Evolutionary conservation across 2,329 filamentous ascomycete species (phyloP).

Genomic region (Cytospora piceicola): DNA sequence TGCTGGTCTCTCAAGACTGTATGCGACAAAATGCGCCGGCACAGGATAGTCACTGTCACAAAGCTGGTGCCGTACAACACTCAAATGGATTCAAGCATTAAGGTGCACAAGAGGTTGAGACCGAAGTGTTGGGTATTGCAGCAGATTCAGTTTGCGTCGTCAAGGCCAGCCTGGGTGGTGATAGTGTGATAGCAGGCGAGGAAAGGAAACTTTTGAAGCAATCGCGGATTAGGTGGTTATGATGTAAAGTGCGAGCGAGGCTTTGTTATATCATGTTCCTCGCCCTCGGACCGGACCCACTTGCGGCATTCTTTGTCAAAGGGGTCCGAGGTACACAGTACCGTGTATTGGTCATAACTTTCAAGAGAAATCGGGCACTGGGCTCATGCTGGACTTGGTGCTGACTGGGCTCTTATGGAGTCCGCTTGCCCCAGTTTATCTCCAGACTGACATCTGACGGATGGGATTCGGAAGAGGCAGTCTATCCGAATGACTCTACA

Average conservation of each 20-base stretch:
- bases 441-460: not conserved
- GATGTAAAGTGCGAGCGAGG: conserved; percentile 6
- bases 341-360: not conserved
- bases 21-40: not conserved
- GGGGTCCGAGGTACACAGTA: conserved; percentile 13
- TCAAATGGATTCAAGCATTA: not conserved
- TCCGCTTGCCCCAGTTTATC: not conserved
- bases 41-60: not conserved
- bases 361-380: too few species aligned
- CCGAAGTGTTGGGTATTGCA: not conserved
- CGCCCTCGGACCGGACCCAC: conserved; percentile 14
- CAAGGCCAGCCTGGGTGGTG: not conserved
- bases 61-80: not conserved
- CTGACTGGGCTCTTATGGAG: not conserved
- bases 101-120: not conserved
- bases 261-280: conserved; percentile 14
- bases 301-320: conserved; percentile 12
- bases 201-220: not conserved
- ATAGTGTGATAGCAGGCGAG: not conserved
- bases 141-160: not conserved
- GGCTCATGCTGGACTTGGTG: too few species aligned
- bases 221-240: conserved; percentile 5
- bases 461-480: not conserved
- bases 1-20: not conserved
- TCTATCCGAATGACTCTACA: not conserved